Percentiles rank a stretch among this genome's conserved stretches.
Evolutionary conservation across 2,329 filamentous ascomycete species (phyloP).

Genomic region (Bipolaris gigantea): DNA sequence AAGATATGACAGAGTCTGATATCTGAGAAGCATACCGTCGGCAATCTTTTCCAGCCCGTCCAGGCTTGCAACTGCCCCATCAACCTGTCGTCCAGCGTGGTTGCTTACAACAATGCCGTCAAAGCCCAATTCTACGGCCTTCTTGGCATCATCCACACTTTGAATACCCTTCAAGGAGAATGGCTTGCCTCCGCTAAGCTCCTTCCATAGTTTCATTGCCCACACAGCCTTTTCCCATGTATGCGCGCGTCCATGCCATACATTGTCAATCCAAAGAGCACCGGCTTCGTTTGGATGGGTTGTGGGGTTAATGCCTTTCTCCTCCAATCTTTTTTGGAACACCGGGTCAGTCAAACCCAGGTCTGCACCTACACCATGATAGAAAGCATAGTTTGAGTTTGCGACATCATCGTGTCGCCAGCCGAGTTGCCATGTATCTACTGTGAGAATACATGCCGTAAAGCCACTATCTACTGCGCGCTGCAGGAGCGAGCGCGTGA

Average conservation of each 20-base stretch:
- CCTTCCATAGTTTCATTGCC: slow-evolving; percentile 61
- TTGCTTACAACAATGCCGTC: slow-evolving; percentile 72
- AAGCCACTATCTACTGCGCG: slow-evolving; percentile 60
- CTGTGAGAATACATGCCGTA: slow-evolving; percentile 61
- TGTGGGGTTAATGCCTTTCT: slow-evolving; percentile 57
- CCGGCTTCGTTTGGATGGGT: slow-evolving; percentile 58
- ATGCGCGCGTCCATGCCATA: slow-evolving; percentile 65
- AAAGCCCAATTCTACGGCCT: slow-evolving; percentile 61
- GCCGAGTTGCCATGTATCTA: slow-evolving; percentile 66
- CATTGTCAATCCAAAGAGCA: slow-evolving; percentile 65
- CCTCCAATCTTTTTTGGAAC: slow-evolving; percentile 57
- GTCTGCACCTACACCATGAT: slow-evolving; percentile 61
- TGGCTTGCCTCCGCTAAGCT: slow-evolving; percentile 57
- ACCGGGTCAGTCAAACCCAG: slow-evolving; percentile 62
- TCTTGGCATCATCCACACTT: slow-evolving; percentile 63
- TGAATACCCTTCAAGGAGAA: slow-evolving; percentile 73
- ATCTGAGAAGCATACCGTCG: slow-evolving; percentile 42
- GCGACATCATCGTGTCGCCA: slow-evolving; percentile 63
- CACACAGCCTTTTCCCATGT: slow-evolving; percentile 69
- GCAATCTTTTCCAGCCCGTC: slow-evolving; percentile 64
- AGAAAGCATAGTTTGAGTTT: slow-evolving; percentile 64
- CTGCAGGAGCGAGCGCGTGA: slow-evolving; percentile 59
- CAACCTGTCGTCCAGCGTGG: slow-evolving; percentile 69
- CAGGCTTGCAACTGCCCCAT: slow-evolving; percentile 61
- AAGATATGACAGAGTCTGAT: neutral